These are phyloP conservation scores for Tulasnella sp. DNA, from an alignment of 768 basidiomycete genomes.

Conservation along the genomic window DNA sequence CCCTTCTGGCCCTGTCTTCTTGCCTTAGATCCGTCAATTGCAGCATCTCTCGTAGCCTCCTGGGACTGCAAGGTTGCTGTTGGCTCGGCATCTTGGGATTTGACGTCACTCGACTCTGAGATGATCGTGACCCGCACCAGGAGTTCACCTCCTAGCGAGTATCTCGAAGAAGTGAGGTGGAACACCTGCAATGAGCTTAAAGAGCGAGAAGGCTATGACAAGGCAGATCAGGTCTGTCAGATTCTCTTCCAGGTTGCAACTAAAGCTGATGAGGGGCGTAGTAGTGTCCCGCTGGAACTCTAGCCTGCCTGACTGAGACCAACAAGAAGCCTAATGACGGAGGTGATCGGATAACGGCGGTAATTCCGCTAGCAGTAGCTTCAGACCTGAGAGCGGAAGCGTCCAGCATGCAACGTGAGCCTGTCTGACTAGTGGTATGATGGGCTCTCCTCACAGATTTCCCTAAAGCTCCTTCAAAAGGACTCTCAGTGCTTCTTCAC, in stretches of 20 bases:
- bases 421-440: neutral
- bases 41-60: neutral
- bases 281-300: constrained; percentile 65
- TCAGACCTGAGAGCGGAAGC: constrained; percentile 37
- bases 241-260: neutral
- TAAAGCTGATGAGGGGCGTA: neutral
- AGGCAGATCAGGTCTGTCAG: constrained; percentile 65
- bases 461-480: constrained; percentile 48
- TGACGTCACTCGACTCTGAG: constrained; percentile 53
- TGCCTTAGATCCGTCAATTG: neutral
- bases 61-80: constrained; percentile 26
- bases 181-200: constrained; percentile 64
- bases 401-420: constrained; percentile 21
- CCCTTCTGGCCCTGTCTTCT: neutral
- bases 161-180: constrained; percentile 58
- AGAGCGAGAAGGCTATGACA: constrained; percentile 45
- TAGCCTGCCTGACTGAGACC: constrained; percentile 67
- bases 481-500: constrained; percentile 54
- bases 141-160: constrained; percentile 60
- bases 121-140: constrained; percentile 52
- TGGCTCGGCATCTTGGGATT: constrained; percentile 41
- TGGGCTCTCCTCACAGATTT: neutral
- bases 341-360: constrained; percentile 60
- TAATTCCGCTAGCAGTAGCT: constrained; percentile 66
- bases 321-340: constrained; percentile 53